Evolutionary conservation across 2,329 filamentous ascomycete species (phyloP).

Genomic region (Alternaria gaisen): DNA sequence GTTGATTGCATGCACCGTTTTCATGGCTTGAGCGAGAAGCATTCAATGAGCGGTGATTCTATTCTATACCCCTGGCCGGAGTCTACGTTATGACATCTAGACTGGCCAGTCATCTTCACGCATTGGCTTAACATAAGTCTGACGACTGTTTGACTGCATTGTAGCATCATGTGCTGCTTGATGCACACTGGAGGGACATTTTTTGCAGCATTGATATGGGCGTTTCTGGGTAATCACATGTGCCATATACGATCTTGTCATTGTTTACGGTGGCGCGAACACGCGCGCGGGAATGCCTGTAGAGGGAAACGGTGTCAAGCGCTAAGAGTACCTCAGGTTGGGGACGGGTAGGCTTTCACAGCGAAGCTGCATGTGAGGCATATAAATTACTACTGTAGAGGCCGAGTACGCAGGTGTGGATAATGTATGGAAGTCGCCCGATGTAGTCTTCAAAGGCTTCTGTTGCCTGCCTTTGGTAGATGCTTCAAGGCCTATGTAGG

Average conservation of each 20-base stretch:
- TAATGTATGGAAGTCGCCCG: background rate
- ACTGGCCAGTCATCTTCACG: constrained; percentile 16
- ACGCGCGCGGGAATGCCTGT: background rate
- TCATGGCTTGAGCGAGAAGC: constrained; percentile 24
- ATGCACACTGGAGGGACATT: constrained; percentile 6
- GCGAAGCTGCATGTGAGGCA: background rate
- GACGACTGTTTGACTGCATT: constrained; percentile 31
- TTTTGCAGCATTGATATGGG: constrained; percentile 17
- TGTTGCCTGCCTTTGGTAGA: background rate
- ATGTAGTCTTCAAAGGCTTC: background rate
- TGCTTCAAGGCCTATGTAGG: background rate
- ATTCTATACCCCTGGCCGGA: constrained; percentile 20
- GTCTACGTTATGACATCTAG: constrained; percentile 23
- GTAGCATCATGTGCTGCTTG: constrained; percentile 8
- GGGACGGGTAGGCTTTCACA: background rate
- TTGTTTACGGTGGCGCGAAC: constrained; percentile 7
- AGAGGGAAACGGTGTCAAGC: background rate
- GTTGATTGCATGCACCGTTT: constrained; percentile 27
- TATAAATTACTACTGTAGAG: background rate
- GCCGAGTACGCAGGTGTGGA: background rate
- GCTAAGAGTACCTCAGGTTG: background rate
- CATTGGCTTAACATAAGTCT: constrained; percentile 30
- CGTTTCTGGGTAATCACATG: constrained; percentile 25
- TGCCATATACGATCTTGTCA: constrained; percentile 24
- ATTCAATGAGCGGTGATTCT: constrained; percentile 20